A percentile compares a stretch with the other conserved stretches of the same genome.
Evolutionary conservation across 805 yeast species (phyloP).

Genomic region (Brettanomyces naardenensis): DNA sequence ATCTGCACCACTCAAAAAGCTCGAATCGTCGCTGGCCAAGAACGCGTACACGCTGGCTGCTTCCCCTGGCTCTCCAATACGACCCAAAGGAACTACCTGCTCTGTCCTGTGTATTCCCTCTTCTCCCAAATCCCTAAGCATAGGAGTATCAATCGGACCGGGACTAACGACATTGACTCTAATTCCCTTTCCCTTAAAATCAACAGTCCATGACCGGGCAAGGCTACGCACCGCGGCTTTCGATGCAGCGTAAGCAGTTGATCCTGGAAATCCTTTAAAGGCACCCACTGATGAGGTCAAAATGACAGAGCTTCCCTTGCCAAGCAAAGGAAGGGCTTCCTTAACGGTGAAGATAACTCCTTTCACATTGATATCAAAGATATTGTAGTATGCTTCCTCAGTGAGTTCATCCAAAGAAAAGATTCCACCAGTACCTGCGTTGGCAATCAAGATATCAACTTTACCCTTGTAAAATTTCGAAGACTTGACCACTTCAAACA

Average conservation of each 20-base stretch:
- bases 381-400: not conserved
- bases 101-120: no score
- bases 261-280: not conserved
- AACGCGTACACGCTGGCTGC: no score
- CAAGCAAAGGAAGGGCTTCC: not conserved
- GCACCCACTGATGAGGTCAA: not conserved
- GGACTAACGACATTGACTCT: constrained; percentile 10
- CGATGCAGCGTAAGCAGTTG: not conserved
- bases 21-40: no score
- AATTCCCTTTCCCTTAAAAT: constrained; percentile 5
- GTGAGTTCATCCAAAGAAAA: not conserved
- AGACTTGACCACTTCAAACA: constrained; percentile 5
- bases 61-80: no score
- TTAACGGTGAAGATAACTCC: not conserved
- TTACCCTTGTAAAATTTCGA: constrained; percentile 8
- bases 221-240: not conserved
- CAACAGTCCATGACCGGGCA: constrained; percentile 5
- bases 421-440: not conserved
- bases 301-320: no score
- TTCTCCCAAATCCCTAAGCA: constrained; percentile 3
- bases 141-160: constrained; percentile 7
- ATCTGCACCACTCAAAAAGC: no score
- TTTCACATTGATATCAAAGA: no score
- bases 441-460: constrained; percentile 10
- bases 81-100: no score